Base-by-base conservation (phyloP, 129 eudicot genomes). In the Centrapalus pauciflorus region DNA sequence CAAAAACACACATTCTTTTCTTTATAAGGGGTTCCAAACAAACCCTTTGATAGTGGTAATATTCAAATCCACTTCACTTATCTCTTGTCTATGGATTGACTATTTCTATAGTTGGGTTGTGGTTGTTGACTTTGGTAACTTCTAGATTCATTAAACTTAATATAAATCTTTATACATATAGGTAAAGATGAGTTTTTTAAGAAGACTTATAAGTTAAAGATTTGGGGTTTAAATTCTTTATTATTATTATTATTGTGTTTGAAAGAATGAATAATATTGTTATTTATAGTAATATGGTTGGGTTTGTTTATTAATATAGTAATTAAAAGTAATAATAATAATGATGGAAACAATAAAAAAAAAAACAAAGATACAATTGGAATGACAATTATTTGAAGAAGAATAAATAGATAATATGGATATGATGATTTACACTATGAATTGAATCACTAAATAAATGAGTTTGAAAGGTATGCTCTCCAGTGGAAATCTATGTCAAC, bases 111-210 rank as follows among this genome's bases (percentile, higher is more conserved):
- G 48, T 23, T 11, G 40, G 51, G 40, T 14, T 61, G 70, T 19
- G 61, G 74, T 66, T 23, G 79, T 75, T 75, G 79, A 59, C 69
- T 58, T 48, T 66, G 32, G 45, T 23, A 34, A 12, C 30, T 61
- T 50, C 55, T 50, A 48, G 14, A 61, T 24, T 49, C 26, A 38
- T 35, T n/a, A n/a, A n/a, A n/a, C n/a, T n/a, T n/a, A n/a, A n/a
- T n/a, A n/a, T n/a, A n/a, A n/a, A n/a, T n/a, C n/a, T n/a, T n/a
- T n/a, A n/a, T n/a, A n/a, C n/a, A n/a, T n/a, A n/a, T n/a, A n/a
- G n/a, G n/a, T n/a, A n/a, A n/a, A n/a, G n/a, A n/a, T n/a, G n/a
- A n/a, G n/a, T n/a, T n/a, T n/a, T n/a, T n/a, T n/a, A n/a, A n/a
- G n/a, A n/a, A n/a, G n/a, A n/a, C n/a, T n/a, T n/a, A n/a, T n/a